Evolutionary conservation across 2,329 filamentous ascomycete genomes (phyloP), one percentile per base, ranked within the genome.

Genomic region (Seiridium cupressi): DNA sequence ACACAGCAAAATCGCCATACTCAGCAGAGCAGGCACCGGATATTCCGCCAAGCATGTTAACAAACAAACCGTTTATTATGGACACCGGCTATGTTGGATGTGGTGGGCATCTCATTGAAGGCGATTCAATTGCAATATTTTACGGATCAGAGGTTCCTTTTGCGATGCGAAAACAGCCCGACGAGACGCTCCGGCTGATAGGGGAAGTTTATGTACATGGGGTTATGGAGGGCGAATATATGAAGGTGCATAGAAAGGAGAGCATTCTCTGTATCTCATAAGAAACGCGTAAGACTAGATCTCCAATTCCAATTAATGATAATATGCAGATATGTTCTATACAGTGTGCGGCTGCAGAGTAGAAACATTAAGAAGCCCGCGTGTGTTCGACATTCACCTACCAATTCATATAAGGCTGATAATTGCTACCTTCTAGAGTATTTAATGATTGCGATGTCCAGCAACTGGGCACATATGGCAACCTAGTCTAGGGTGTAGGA

Each of bases 151-250:
- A 18, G 2, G 40, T 54, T 31, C 57, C 56, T 2, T 40, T 58
- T 42, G 44, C 46, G 5, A 13, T 51, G 36, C 32, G 47, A 2
- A 42, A 42, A 34, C 32, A 36, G n/a, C 5, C 34, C 3, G 40
- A 36, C 5, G 46, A 40, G 8, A 51, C 26, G 3, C 46, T 34
- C 18, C 44, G 53, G 9, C 18, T 60, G 5, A 5, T 60, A 4
- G 53, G 58, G 7, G 58, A 51, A 38, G 44, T 35, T 6, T 57
- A 57, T 9, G 36, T 57, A 3, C 18, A 51, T n/a, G 58, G 51
- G 4, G 8, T 60, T 5, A 60, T 60, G 58, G 44, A 60, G 8
- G 58, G 58, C 4, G 58, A 60, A 40, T 60, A 55, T 13, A 60
- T 56, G 51, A 60, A 51, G 3, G 34, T 36, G n/a, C 51, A 60